Percentiles rank a stretch among this genome's conserved stretches.
These are phyloP conservation scores for Botrytis galanthina DNA, from an alignment of 2,329 filamentous ascomycete species.

Conservation along the genomic window DNA sequence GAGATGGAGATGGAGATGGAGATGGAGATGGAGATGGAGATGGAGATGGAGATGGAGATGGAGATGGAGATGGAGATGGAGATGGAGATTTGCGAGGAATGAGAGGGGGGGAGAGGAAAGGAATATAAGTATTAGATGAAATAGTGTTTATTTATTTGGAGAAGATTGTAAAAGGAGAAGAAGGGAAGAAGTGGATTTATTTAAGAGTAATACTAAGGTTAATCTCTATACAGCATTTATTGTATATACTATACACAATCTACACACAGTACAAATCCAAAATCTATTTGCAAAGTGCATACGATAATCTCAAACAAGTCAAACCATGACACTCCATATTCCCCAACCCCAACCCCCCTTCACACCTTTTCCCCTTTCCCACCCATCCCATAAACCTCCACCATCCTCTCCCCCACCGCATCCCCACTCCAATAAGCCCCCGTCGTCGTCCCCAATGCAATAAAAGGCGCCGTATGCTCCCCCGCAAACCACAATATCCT, in stretches of 20 bases:
- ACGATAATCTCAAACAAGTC: background rate
- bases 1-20: too few species aligned
- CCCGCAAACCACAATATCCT: conserved; percentile 61
- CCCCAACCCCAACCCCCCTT: too few species aligned
- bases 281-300: background rate
- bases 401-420: conserved; percentile 65
- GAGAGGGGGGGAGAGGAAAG: too few species aligned
- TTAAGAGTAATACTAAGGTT: too few species aligned
- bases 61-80: too few species aligned
- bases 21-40: too few species aligned
- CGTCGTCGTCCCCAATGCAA: conserved; percentile 82
- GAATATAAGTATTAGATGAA: too few species aligned
- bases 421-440: conserved; percentile 86
- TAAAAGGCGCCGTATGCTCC: conserved; percentile 81
- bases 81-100: too few species aligned
- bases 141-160: background rate
- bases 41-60: too few species aligned
- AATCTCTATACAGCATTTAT: background rate
- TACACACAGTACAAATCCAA: background rate
- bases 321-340: background rate
- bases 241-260: background rate
- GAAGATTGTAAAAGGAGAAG: background rate
- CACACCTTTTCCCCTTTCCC: background rate
- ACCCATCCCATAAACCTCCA: conserved; percentile 49
- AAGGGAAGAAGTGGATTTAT: background rate